Evolutionary conservation across 441 rosid genomes (phyloP), one percentile per base, ranked within the genome.

Genomic region (Iberis amara): DNA sequence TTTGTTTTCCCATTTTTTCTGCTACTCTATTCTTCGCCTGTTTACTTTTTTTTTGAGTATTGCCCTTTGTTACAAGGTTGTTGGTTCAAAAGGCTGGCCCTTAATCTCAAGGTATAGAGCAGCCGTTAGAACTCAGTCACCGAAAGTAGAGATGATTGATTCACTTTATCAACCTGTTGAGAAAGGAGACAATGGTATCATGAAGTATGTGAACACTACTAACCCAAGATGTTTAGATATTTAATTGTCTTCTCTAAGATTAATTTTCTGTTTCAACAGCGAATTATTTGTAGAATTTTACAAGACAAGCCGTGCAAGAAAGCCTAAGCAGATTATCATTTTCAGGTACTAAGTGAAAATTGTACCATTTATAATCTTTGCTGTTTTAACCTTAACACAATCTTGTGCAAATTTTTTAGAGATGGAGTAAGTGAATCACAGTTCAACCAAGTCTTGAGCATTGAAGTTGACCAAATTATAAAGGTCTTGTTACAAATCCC

Each of bases 381-480:
- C 10, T 65, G 44, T 9, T 13, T 8, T 6, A n/a, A 31, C 7
- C 23, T 13, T 38, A 43, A 11, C 12, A 24, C 44, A 56, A 28
- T 50, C 37, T 58, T 18, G 46, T 55, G 61, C 36, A 45, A 38
- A 27, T 24, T 52, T 42, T 61, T 38, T 66, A 88, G 98, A 81
- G 96, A 92, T 65, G 96, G 98, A 41, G 86, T 88, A 38, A 77
- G 96, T 13, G 90, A 89, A 62, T 76, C 96, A 21, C 97, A 92
- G 54, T 92, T 92, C 53, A 82, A 83, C 63, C 96, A 86, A 62
- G 88, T 92, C 64, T 59, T 86, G 75, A 74, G 80, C 75, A 77
- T 81, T 59, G 98, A 92, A 77, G 71, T 92, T 73, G 85, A 74
- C 60, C 94, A 86, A 62, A 86, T 92, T 11, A 67, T 78, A 45